Percentiles rank a stretch among this genome's conserved stretches.
These are phyloP conservation scores for Sicyos edulis DNA, from an alignment of 306 rosid genomes.

Conservation along the genomic window DNA sequence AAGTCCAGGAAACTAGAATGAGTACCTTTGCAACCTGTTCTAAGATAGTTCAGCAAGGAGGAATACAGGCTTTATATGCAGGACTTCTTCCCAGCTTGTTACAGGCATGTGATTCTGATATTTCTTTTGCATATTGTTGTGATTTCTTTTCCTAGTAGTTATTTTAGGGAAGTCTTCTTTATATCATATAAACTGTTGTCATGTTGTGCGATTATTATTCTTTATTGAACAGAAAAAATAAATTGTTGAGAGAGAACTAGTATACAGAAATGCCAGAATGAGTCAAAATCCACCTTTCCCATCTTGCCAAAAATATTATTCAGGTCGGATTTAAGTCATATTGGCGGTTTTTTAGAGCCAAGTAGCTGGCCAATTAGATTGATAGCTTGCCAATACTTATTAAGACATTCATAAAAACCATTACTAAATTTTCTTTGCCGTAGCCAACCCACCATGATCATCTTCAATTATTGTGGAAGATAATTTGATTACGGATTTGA, in stretches of 20 bases:
- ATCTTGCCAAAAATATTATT: background rate
- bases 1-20: slow-evolving; percentile 67
- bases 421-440: background rate
- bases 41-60: slow-evolving; percentile 77
- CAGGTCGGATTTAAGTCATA: slow-evolving; percentile 2
- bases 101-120: slow-evolving; percentile 48
- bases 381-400: slow-evolving; percentile 68
- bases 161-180: background rate
- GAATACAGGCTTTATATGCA: slow-evolving; percentile 79
- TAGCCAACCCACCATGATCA: background rate
- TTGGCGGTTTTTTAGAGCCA: slow-evolving; percentile 19
- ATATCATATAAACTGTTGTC: too few species aligned
- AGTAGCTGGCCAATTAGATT: slow-evolving; percentile 48
- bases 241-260: background rate
- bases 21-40: slow-evolving; percentile 68
- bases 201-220: background rate
- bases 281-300: background rate
- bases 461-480: slow-evolving; percentile 5
- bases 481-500: slow-evolving; percentile 7
- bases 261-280: background rate
- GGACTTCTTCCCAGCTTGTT: slow-evolving; percentile 96
- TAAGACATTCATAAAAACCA: background rate
- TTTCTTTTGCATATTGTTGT: background rate
- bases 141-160: background rate
- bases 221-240: background rate